Base-by-base conservation (phyloP, 306 rosid genomes). In the Ormosia emarginata region DNA sequence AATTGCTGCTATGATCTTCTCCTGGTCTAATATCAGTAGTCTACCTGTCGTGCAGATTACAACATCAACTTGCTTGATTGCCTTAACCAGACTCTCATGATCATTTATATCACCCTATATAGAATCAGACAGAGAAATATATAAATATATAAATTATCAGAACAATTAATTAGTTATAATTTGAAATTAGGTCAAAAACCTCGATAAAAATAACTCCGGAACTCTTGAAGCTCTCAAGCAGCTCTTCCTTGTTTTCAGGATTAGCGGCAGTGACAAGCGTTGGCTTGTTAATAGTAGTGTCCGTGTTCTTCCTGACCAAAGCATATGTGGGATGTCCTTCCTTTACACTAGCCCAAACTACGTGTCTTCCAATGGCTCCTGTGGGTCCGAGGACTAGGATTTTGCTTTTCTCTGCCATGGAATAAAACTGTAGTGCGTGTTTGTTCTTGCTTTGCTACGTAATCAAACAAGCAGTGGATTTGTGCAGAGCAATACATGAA, bases 31-130 rank as follows among this genome's bases (percentile, higher is more conserved):
- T 6, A 86, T 30, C 4, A 66, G 58, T 2, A 50, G 17, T 57
- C 68, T 75, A 53, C 88, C 88, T 10, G 59, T 37, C 18, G 82
- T 36, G 15, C 78, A 85, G 8, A 88, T 83, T 47, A 88, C 91
- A 12, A 65, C 72, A 68, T 88, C 91, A 37, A 88, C 86, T 69
- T 85, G 86, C 78, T 88, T 85, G 34, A 85, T 56, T 47, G 89
- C 86, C 33, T 73, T 73, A 18, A 83, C 67, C 17, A 88, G 73
- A 74, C 77, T 68, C 4, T 53, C 78, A 77, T 85, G 81, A 67
- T 83, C 82, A 41, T 8, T 41, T 3, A 88, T 30, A 39, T 83
- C 87, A 53, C 87, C 89, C 86, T 83, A 4, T n/a, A 8, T 24
- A 79, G 0, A 12, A 8, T 7, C 57, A 64, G 29, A 67, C 30